These are phyloP conservation scores for Capsaspora owczarzaki DNA, from an alignment of 78 protist species.

Conservation along the genomic window DNA sequence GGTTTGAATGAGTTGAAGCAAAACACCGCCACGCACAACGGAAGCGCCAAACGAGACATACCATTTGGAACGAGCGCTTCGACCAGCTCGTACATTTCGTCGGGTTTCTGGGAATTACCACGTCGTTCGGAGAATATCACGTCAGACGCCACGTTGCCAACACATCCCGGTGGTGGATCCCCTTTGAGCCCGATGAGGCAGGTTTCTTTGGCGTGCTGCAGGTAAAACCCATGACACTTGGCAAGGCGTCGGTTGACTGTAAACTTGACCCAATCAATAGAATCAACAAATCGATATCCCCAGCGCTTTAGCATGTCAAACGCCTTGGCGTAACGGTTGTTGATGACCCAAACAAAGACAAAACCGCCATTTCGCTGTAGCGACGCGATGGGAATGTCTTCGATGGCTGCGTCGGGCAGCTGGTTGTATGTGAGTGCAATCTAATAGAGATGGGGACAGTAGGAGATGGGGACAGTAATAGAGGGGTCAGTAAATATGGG, in stretches of 20 bases:
- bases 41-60: background rate
- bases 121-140: constrained; percentile 36
- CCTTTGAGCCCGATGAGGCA: constrained; percentile 61
- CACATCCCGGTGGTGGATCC: too few relatives aligned
- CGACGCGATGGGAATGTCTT: constrained; percentile 25
- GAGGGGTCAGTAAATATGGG: background rate
- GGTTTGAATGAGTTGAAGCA: background rate
- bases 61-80: constrained; percentile 58
- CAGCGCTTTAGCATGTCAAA: constrained; percentile 35
- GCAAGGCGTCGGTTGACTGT: constrained; percentile 59
- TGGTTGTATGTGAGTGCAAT: constrained; percentile 56
- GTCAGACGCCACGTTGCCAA: constrained; percentile 15
- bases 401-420: constrained; percentile 35
- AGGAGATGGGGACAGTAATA: background rate
- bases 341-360: constrained; percentile 68
- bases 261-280: constrained; percentile 50
- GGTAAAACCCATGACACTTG: constrained; percentile 56
- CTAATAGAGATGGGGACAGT: background rate
- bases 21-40: background rate
- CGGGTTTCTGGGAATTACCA: constrained; percentile 66
- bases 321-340: constrained; percentile 32
- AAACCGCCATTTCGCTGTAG: constrained; percentile 42
- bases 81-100: constrained; percentile 46
- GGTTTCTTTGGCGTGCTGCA: constrained; percentile 69
- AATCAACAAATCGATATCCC: constrained; percentile 60